Conservation (phyloP, 2,329 filamentous ascomycete genomes). For the Cadophora luteo-olivacea region DNA sequence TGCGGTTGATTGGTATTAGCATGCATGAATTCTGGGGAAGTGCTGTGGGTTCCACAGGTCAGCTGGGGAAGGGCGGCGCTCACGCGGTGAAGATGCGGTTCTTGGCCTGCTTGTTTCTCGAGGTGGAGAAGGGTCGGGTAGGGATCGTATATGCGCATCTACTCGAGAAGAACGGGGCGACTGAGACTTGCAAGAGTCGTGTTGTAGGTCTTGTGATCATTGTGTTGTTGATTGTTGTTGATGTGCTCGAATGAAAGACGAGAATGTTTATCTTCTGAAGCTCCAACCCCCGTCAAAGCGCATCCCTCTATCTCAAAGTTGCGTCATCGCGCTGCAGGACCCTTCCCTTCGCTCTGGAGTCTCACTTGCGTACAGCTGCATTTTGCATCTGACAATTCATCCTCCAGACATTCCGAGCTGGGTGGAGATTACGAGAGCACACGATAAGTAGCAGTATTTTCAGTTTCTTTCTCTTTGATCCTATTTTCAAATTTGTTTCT, state of each 20-base stretch:
- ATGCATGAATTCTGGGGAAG: conserved; percentile 9
- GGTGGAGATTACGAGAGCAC: background rate
- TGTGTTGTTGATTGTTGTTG: background rate
- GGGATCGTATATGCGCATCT: background rate
- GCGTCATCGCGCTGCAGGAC: conserved; percentile 3
- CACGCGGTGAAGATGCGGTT: conserved; percentile 52
- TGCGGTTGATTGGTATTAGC: conserved; percentile 40
- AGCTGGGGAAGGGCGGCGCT: conserved; percentile 36
- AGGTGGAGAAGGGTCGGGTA: conserved; percentile 34
- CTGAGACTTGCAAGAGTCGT: conserved; percentile 27
- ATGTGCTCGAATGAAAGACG: background rate
- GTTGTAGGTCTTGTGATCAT: conserved; percentile 37
- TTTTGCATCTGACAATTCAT: conserved; percentile 6
- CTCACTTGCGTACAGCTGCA: background rate
- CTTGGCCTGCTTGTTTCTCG: conserved; percentile 38
- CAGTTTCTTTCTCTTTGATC: background rate
- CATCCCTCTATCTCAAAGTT: background rate
- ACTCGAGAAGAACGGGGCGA: background rate
- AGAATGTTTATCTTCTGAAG: background rate
- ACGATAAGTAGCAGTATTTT: background rate
- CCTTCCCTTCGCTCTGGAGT: background rate
- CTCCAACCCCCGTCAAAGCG: conserved; percentile 9
- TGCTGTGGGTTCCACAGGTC: conserved; percentile 10
- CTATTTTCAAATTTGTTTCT: background rate
- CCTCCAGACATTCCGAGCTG: conserved; percentile 6